Conservation (phyloP, 768 basidiomycete species). For the Cystofilobasidium macerans region DNA sequence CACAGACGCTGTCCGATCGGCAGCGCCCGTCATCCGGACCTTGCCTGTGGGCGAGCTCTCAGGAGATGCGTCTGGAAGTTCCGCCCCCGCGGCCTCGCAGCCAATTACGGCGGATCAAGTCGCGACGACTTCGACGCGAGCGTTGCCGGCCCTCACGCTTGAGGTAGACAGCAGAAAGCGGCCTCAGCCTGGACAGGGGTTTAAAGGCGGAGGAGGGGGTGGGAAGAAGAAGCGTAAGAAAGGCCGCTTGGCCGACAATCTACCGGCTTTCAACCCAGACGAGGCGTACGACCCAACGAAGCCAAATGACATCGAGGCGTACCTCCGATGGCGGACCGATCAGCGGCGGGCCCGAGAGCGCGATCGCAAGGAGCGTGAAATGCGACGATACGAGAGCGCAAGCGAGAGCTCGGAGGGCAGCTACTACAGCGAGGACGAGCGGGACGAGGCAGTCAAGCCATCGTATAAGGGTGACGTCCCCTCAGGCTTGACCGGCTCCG, state of each 20-base stretch:
- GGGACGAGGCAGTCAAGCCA: slow-evolving; percentile 48
- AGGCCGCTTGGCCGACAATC: not conserved
- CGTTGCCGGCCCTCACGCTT: slow-evolving; percentile 68
- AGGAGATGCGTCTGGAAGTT: not conserved
- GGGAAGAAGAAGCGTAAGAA: slow-evolving; percentile 50
- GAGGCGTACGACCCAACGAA: slow-evolving; percentile 59
- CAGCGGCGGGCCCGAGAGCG: slow-evolving; percentile 51
- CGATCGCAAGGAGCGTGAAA: slow-evolving; percentile 34
- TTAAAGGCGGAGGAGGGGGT: slow-evolving; percentile 47
- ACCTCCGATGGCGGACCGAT: slow-evolving; percentile 65
- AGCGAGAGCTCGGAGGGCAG: slow-evolving; percentile 43
- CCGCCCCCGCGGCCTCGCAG: not conserved
- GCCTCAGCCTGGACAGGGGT: not conserved
- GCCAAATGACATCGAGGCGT: slow-evolving; percentile 82
- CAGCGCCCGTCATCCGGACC: not conserved
- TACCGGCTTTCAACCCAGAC: slow-evolving; percentile 12
- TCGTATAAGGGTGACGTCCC: slow-evolving; percentile 43
- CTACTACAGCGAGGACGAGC: slow-evolving; percentile 44
- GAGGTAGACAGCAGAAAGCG: slow-evolving; percentile 65
- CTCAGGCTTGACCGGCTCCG: no score
- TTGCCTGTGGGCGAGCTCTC: not conserved
- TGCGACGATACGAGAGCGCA: slow-evolving; percentile 27
- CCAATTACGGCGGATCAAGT: not conserved
- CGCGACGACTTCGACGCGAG: no score
- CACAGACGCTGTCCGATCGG: slow-evolving; percentile 15